Conservation (phyloP, 2,329 filamentous ascomycete species). For the Xenoacremonium recifei region DNA sequence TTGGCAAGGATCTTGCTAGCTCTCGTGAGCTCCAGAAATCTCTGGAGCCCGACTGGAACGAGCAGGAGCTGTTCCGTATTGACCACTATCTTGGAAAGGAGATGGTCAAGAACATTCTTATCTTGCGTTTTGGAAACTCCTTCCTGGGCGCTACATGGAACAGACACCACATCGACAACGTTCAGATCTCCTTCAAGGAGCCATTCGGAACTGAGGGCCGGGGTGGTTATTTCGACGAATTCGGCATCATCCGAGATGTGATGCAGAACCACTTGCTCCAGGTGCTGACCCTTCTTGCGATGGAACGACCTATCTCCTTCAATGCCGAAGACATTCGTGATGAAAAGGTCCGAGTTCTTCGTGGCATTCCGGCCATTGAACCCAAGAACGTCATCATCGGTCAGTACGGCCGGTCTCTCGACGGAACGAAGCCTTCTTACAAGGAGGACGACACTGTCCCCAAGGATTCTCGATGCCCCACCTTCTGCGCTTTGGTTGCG, state of each 20-base stretch:
- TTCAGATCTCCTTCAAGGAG: constrained; percentile 99
- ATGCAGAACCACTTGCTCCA: constrained; percentile 99
- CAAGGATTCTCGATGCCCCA: constrained; percentile 95
- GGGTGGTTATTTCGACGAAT: constrained; percentile 98
- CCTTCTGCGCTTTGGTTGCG: constrained; percentile 94
- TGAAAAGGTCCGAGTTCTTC: constrained; percentile 95
- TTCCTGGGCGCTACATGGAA: constrained; percentile 99
- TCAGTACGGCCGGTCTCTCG: constrained; percentile 94
- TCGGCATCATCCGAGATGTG: constrained; percentile 98
- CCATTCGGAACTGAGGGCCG: constrained; percentile 97
- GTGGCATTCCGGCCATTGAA: constrained; percentile 90
- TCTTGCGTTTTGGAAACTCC: constrained; percentile 96
- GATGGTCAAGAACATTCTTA: constrained; percentile 99
- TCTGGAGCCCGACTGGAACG: constrained; percentile 95
- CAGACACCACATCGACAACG: constrained; percentile 97
- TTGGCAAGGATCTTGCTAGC: constrained; percentile 93
- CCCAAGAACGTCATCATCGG: constrained; percentile 99
- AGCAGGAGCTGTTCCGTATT: constrained; percentile 98
- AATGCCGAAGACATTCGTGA: constrained; percentile 97
- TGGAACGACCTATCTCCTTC: constrained; percentile 98
- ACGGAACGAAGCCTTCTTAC: constrained; percentile 95
- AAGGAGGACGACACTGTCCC: constrained; percentile 99
- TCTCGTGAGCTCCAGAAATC: constrained; percentile 94
- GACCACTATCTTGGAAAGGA: constrained; percentile 99
- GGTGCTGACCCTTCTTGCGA: constrained; percentile 91